Base-by-base conservation (phyloP, 2,329 filamentous ascomycete species). In the Fusarium scirpi region DNA sequence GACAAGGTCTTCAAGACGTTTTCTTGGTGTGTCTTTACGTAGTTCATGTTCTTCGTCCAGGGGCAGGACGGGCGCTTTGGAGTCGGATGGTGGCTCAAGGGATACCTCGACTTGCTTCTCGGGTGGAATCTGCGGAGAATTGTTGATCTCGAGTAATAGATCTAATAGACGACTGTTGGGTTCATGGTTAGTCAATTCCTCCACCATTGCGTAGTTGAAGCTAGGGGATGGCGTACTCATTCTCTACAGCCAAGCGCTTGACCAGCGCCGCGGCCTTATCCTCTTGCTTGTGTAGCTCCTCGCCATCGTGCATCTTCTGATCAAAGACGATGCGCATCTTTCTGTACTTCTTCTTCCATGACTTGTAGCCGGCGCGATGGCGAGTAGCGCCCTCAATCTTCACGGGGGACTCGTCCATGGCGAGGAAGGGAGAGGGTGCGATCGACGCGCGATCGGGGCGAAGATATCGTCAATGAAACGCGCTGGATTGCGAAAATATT, bases 271-370 rank as follows among this genome's bases (percentile, higher is more conserved):
- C 89, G 38, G 94, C 92, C 80, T 91, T 91, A 79, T 93, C 92
- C 80, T 96, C 94, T 58, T 92, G 86, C 74, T 90, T 89, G 81
- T 96, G 96, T 65, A 96, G 86, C 58, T 90, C 87, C 81, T 97
- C 96, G 79, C 93, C 92, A 71, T 93, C 89, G 61, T 91, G 88
- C 88, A 94, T 93, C 76, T 89, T 89, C 53, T 90, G 85, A 74
- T 96, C 92, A 77, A 96, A 97, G 29, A 86, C 85, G 78, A 91
- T 86, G 81, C 92, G 91, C 90, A 96, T 93, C 86, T 97, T 97
- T 76, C 92, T 91, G 80, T 97, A 99, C 85, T 99, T 99, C 83
- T 97, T 97, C 87, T 93, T 94, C 85, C 87, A 91, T 46, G 89
- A 91, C 77, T 89, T 91, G 80, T 91, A 89, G 83, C 86, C 76